Conservation (phyloP, 176 grass and related monocot genomes). For the Carex pumila region DNA sequence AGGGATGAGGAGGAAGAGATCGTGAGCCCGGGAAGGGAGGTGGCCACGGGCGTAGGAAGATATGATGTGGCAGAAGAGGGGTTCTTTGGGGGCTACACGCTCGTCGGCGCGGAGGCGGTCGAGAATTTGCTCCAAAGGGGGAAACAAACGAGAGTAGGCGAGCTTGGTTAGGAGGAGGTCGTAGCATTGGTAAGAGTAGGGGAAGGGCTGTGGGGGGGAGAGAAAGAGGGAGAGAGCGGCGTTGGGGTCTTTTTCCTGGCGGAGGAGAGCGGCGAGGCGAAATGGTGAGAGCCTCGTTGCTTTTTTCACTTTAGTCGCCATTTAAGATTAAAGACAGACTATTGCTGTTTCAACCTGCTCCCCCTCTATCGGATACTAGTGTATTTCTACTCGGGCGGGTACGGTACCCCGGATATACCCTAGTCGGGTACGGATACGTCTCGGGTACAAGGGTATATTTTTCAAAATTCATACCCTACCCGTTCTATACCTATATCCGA, state of each 20-base stretch:
- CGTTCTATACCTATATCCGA: no score
- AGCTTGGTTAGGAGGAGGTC: not conserved
- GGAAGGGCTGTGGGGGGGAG: not conserved
- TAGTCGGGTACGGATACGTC: no score
- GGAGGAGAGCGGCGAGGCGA: slow-evolving; percentile 39
- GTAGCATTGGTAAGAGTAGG: not conserved
- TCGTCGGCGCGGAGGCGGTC: slow-evolving; percentile 5
- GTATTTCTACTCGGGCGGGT: no score
- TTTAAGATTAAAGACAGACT: not conserved
- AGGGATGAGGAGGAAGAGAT: slow-evolving; percentile 34
- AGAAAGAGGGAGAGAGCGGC: slow-evolving; percentile 44
- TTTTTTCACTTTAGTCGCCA: not conserved
- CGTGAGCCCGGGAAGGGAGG: slow-evolving; percentile 20
- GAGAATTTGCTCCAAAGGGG: slow-evolving; percentile 54
- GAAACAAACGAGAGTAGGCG: slow-evolving; percentile 20
- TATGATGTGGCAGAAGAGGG: slow-evolving; percentile 43
- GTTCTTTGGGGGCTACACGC: slow-evolving; percentile 22
- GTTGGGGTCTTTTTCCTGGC: slow-evolving; percentile 31
- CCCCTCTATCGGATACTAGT: no score
- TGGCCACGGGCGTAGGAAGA: slow-evolving; percentile 45
- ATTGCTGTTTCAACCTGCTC: no score
- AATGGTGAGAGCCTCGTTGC: slow-evolving; percentile 32
- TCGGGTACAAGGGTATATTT: no score
- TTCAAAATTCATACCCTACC: no score
- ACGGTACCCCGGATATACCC: no score